Conservation (phyloP, 352 stramenopile species). For the Phytophthora palmivora region DNA sequence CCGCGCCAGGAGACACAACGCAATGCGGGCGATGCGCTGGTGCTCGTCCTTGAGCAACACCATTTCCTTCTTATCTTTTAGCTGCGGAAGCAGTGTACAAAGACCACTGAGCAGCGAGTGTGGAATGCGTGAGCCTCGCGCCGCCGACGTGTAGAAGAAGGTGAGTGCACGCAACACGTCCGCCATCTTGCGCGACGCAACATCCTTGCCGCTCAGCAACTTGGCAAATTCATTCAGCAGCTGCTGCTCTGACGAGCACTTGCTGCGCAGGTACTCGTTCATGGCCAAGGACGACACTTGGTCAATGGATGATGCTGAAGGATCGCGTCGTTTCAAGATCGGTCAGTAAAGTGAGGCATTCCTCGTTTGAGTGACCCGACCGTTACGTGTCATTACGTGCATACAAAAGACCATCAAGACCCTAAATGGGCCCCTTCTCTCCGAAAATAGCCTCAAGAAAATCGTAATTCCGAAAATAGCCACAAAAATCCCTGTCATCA, state of each 20-base stretch:
- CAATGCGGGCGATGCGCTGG: constrained; percentile 65
- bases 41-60: constrained; percentile 54
- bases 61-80: constrained; percentile 80
- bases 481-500: no score
- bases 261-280: constrained; percentile 75
- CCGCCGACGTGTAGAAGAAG: constrained; percentile 77
- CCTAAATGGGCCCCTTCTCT: neutral
- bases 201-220: constrained; percentile 62
- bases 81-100: constrained; percentile 60
- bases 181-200: constrained; percentile 72
- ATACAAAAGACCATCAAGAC: neutral
- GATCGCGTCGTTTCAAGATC: constrained; percentile 44
- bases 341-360: neutral
- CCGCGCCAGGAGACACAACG: constrained; percentile 66
- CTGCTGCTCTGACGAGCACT: constrained; percentile 83
- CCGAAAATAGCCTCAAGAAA: no score
- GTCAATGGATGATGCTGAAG: constrained; percentile 2
- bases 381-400: constrained; percentile 7
- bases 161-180: constrained; percentile 74
- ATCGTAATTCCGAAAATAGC: no score
- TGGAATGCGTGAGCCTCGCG: constrained; percentile 45
- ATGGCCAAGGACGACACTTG: constrained; percentile 32
- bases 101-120: constrained; percentile 78
- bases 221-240: constrained; percentile 84
- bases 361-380: constrained; percentile 11